Percentiles rank a stretch among this genome's conserved stretches.
Evolutionary conservation across 306 rosid species (phyloP).

Genomic region (Rosa rugosa): DNA sequence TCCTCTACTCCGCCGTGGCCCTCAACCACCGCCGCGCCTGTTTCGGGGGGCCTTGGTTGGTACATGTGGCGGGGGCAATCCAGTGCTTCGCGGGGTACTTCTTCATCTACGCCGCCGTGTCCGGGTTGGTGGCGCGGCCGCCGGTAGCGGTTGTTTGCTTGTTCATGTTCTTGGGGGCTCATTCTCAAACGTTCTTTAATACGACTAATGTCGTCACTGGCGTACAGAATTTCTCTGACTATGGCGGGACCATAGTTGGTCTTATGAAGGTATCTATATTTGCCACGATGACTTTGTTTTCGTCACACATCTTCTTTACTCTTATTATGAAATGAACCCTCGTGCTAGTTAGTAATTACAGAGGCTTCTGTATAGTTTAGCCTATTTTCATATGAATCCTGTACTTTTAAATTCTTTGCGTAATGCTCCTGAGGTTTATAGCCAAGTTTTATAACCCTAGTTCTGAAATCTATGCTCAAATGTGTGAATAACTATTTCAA

Average conservation of each 20-base stretch:
- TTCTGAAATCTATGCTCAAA: no score
- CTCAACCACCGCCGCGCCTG: slow-evolving; percentile 1
- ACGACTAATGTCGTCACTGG: slow-evolving; percentile 74
- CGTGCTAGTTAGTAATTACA: background rate
- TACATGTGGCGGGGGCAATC: slow-evolving; percentile 51
- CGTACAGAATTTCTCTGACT: slow-evolving; percentile 57
- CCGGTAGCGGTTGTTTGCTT: slow-evolving; percentile 68
- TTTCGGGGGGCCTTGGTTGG: slow-evolving; percentile 69
- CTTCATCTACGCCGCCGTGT: slow-evolving; percentile 73
- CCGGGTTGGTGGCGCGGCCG: slow-evolving; percentile 56
- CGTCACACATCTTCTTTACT: background rate
- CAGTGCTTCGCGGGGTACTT: slow-evolving; percentile 66
- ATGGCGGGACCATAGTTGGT: slow-evolving; percentile 83
- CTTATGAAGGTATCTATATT: slow-evolving; percentile 62
- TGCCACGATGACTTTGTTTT: background rate
- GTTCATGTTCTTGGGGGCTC: slow-evolving; percentile 64
- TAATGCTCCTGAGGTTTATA: no score
- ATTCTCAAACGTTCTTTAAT: slow-evolving; percentile 75
- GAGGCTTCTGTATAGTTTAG: no score
- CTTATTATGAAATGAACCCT: background rate
- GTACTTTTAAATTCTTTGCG: no score
- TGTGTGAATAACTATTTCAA: no score
- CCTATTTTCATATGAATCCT: background rate
- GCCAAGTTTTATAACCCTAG: no score
- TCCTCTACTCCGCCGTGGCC: slow-evolving; percentile 69